Conservation (phyloP, 129 eudicot genomes). For the Calendula officinalis region DNA sequence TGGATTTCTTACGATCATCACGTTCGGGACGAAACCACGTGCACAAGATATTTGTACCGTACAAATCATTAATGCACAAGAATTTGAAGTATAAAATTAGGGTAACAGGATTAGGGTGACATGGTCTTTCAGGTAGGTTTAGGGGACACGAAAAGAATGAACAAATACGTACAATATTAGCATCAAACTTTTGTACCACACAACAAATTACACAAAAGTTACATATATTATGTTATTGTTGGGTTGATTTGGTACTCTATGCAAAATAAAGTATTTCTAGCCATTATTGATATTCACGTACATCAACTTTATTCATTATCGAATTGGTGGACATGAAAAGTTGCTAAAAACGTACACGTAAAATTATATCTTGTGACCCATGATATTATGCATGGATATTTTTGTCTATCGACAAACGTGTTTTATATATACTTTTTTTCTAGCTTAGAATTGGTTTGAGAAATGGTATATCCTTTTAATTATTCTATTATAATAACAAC, state of each 20-base stretch:
- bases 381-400: slow-evolving; percentile 9
- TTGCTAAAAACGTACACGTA: slow-evolving; percentile 27
- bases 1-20: slow-evolving; percentile 14
- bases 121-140: slow-evolving; percentile 17
- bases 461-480: too few species aligned
- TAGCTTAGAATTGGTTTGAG: too few species aligned
- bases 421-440: too few species aligned
- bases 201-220: slow-evolving; percentile 4
- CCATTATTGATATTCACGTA: not conserved
- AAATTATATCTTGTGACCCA: not conserved
- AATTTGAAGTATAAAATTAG: not conserved
- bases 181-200: slow-evolving; percentile 25
- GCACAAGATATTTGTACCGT: slow-evolving; percentile 18
- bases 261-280: not conserved
- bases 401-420: too few species aligned
- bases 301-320: slow-evolving; percentile 16
- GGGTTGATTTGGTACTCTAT: not conserved
- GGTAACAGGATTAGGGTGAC: not conserved
- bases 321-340: slow-evolving; percentile 13
- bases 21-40: slow-evolving; percentile 14
- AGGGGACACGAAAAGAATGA: slow-evolving; percentile 32
- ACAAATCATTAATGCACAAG: slow-evolving; percentile 8
- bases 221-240: too few species aligned
- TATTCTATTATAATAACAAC: too few species aligned
- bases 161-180: slow-evolving; percentile 1